A percentile compares a stretch with the other conserved stretches of the same genome.
Conservation (phyloP, 306 rosid genomes). For the Inga laurina region DNA sequence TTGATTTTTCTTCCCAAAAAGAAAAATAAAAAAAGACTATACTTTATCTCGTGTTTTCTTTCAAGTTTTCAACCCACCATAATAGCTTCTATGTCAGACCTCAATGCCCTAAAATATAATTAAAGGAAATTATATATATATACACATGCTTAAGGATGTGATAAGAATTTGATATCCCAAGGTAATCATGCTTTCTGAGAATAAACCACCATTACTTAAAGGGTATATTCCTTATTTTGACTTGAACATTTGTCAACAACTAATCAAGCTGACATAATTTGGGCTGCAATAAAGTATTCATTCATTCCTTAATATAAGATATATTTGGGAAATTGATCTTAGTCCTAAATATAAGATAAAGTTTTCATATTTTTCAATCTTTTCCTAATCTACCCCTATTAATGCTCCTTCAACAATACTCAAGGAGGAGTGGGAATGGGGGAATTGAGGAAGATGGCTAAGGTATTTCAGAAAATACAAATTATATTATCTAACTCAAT, state of each 20-base stretch:
- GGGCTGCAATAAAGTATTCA: background rate
- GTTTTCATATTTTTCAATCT: too few species aligned
- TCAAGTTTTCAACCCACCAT: background rate
- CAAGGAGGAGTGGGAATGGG: too few species aligned
- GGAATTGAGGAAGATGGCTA: too few species aligned
- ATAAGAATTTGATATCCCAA: background rate
- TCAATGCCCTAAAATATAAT: background rate
- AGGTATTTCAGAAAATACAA: too few species aligned
- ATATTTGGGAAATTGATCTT: too few species aligned
- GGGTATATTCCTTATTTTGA: background rate
- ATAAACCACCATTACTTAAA: background rate
- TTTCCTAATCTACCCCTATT: too few species aligned
- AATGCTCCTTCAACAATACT: too few species aligned
- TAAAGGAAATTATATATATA: background rate
- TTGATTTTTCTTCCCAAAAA: background rate
- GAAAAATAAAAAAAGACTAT: background rate
- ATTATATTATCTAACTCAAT: too few species aligned
- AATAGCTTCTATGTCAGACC: background rate
- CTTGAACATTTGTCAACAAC: background rate
- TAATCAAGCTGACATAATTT: background rate
- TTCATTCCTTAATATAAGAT: too few species aligned
- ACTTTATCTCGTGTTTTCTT: background rate
- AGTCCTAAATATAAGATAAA: too few species aligned
- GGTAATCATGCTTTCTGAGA: slow-evolving; percentile 14
- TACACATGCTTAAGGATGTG: background rate